These are phyloP conservation scores for Iris macrosiphon DNA, from an alignment of 106 monocot genomes.

Conservation along the genomic window DNA sequence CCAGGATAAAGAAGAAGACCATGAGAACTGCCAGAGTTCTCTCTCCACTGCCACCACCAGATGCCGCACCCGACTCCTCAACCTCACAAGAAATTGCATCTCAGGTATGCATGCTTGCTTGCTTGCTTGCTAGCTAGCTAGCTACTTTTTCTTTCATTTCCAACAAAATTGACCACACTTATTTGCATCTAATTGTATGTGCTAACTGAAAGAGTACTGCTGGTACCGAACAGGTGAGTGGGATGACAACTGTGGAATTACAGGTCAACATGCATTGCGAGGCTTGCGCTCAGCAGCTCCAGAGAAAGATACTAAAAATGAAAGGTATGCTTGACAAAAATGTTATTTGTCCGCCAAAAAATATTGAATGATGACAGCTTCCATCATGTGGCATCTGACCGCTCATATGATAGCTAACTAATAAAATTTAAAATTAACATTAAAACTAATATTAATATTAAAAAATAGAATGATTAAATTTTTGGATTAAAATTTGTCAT, in stretches of 20 bases:
- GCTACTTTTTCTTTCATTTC: neutral
- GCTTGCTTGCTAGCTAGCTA: neutral
- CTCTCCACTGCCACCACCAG: slow-evolving; percentile 38
- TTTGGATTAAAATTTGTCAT: too few species aligned
- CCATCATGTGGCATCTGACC: too few species aligned
- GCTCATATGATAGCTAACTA: too few species aligned
- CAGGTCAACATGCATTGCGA: slow-evolving; percentile 95
- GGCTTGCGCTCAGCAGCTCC: slow-evolving; percentile 82
- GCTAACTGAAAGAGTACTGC: too few species aligned
- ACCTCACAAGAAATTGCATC: slow-evolving; percentile 22
- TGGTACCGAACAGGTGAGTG: slow-evolving; percentile 38
- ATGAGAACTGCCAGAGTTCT: slow-evolving; percentile 48
- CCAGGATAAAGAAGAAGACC: slow-evolving; percentile 50
- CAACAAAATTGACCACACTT: neutral
- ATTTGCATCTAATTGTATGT: neutral
- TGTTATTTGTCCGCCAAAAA: too few species aligned
- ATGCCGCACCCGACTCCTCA: slow-evolving; percentile 17
- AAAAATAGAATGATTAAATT: too few species aligned
- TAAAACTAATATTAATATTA: too few species aligned
- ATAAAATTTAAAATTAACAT: too few species aligned
- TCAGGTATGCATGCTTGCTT: slow-evolving; percentile 14
- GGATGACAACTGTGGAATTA: slow-evolving; percentile 56
- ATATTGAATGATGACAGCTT: too few species aligned
- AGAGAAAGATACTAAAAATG: slow-evolving; percentile 72
- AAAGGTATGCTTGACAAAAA: slow-evolving; percentile 46